Conservation (phyloP, 331 rosid genomes). For the Rosa hybrid region DNA sequence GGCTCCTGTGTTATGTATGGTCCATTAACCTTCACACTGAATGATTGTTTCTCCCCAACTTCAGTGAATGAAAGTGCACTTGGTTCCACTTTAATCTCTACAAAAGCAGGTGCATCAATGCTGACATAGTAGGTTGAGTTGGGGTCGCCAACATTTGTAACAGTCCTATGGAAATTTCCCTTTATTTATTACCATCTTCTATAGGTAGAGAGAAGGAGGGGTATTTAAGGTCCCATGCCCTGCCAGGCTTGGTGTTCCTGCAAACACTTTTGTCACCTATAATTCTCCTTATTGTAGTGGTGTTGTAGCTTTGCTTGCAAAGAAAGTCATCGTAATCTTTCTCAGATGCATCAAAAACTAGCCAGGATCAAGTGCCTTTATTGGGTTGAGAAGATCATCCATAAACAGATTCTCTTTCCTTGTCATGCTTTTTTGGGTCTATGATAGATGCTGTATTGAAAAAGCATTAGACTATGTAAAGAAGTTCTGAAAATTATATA, state of each 20-base stretch:
- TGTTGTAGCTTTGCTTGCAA: conserved; percentile 34
- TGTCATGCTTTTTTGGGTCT: conserved; percentile 22
- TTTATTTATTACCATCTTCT: conserved; percentile 24
- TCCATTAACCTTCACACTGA: conserved; percentile 13
- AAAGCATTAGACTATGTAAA: background rate
- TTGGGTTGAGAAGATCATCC: conserved; percentile 28
- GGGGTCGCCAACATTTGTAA: conserved; percentile 31
- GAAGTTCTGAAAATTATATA: background rate
- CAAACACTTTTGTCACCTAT: conserved; percentile 28
- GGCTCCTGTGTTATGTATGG: conserved; percentile 17
- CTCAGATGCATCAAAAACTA: conserved; percentile 21
- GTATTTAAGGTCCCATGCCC: conserved; percentile 35
- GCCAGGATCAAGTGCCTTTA: conserved; percentile 23
- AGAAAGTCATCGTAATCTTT: conserved; percentile 21
- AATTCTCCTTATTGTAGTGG: conserved; percentile 12
- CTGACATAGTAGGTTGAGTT: conserved; percentile 23
- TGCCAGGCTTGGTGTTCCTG: conserved; percentile 6
- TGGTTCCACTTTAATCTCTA: conserved; percentile 13
- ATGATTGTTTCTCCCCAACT: conserved; percentile 22
- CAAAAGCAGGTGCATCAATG: background rate
- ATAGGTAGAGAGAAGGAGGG: conserved; percentile 24
- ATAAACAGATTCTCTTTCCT: conserved; percentile 26
- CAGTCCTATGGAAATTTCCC: conserved; percentile 20
- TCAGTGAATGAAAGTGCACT: conserved; percentile 17
- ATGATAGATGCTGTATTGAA: conserved; percentile 6